Evolutionary conservation across 108 stramenopile species (phyloP).

Genomic region (Cyclotella atomus): DNA sequence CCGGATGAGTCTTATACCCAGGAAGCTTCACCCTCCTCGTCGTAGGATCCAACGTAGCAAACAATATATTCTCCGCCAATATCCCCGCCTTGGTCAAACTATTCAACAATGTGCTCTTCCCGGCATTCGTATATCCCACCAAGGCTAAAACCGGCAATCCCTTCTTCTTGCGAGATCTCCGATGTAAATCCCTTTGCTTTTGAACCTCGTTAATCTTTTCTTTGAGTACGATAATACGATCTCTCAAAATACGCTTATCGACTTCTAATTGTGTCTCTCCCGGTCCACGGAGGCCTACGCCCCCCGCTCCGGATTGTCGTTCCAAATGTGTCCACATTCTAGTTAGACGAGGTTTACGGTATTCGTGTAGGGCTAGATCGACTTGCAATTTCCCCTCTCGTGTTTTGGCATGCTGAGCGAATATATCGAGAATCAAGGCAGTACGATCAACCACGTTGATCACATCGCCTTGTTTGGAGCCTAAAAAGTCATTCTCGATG

Average conservation of each 20-base stretch:
- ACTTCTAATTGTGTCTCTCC: conserved; percentile 95
- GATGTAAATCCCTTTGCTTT: conserved; percentile 87
- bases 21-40: conserved; percentile 95
- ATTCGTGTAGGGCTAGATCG: conserved; percentile 92
- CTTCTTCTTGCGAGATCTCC: conserved; percentile 65
- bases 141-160: conserved; percentile 89
- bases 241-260: conserved; percentile 91
- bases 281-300: conserved; percentile 92
- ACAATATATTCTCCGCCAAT: conserved; percentile 94
- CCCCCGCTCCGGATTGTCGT: conserved; percentile 91
- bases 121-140: conserved; percentile 97
- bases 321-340: conserved; percentile 97
- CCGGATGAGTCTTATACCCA: conserved; percentile 91
- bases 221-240: conserved; percentile 92
- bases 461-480: conserved; percentile 39
- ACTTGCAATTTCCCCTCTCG: conserved; percentile 95
- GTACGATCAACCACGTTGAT: conserved; percentile 96
- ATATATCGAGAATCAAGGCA: conserved; percentile 95
- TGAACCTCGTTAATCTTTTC: conserved; percentile 90
- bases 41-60: conserved; percentile 97
- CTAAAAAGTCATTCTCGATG: conserved; percentile 81
- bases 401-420: conserved; percentile 95
- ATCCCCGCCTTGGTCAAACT: conserved; percentile 91
- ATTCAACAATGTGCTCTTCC: conserved; percentile 94
- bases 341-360: conserved; percentile 93